These are phyloP conservation scores for Gilbertella persicaria DNA, from an alignment of 371 early-diverging fungal species.

Conservation along the genomic window DNA sequence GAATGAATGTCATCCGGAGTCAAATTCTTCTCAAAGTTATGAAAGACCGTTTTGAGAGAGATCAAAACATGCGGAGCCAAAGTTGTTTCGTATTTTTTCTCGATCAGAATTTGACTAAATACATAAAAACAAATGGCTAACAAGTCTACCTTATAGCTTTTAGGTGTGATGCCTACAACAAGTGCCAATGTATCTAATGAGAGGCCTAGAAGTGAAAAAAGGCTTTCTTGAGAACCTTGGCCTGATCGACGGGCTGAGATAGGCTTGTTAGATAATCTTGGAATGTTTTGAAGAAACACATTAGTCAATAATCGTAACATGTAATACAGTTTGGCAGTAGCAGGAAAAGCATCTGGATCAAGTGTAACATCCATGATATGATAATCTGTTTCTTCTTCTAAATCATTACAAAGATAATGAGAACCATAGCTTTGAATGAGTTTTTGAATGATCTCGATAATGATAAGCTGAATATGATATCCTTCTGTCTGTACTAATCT, in stretches of 20 bases:
- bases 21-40: slow-evolving; percentile 34
- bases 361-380: slow-evolving; percentile 34
- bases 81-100: slow-evolving; percentile 28
- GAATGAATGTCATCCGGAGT: slow-evolving; percentile 20
- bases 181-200: slow-evolving; percentile 49
- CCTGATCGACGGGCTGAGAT: slow-evolving; percentile 16
- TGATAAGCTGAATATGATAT: slow-evolving; percentile 42
- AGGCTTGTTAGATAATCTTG: slow-evolving; percentile 38
- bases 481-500: slow-evolving; percentile 59
- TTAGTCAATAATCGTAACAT: slow-evolving; percentile 47
- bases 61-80: slow-evolving; percentile 47
- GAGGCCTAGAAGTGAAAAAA: slow-evolving; percentile 25
- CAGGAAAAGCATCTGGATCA: slow-evolving; percentile 46
- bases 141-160: slow-evolving; percentile 45
- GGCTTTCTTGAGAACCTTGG: slow-evolving; percentile 22
- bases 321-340: slow-evolving; percentile 49
- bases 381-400: slow-evolving; percentile 25
- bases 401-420: slow-evolving; percentile 42
- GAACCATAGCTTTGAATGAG: slow-evolving; percentile 46
- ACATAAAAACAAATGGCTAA: slow-evolving; percentile 47
- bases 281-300: slow-evolving; percentile 52
- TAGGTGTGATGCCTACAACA: slow-evolving; percentile 42
- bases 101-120: slow-evolving; percentile 36
- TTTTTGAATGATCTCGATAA: slow-evolving; percentile 49
- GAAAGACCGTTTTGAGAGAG: slow-evolving; percentile 43